phyloP scores from a whole-genome alignment of 352 stramenopile species.

The Blastocystis sp. region DNA sequence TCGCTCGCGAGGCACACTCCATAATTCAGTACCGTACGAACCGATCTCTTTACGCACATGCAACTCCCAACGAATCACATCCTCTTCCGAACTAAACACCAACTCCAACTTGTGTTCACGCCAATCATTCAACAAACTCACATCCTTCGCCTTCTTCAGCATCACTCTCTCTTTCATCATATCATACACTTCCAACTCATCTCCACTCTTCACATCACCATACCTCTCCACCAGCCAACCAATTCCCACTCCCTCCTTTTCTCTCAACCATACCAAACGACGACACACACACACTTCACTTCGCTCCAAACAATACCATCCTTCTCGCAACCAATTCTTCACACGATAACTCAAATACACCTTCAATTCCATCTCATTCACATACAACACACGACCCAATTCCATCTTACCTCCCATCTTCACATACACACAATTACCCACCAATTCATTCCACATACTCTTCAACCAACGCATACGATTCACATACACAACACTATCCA shows the following conservation, averaged over 20 bases:
- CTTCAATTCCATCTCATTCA: neutral
- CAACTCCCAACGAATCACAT: neutral
- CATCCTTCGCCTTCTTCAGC: neutral
- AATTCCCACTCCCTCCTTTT: neutral
- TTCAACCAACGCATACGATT: neutral
- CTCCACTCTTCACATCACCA: no score
- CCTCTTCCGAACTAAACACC: neutral
- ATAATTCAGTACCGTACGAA: neutral
- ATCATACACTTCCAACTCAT: neutral
- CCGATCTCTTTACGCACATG: neutral
- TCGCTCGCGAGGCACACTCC: neutral
- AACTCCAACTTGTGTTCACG: neutral
- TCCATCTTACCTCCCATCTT: neutral
- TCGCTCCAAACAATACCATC: neutral
- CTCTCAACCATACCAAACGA: neutral
- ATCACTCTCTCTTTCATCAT: neutral
- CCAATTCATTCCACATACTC: neutral
- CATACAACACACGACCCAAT: neutral
- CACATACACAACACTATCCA: neutral
- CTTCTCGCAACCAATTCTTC: neutral
- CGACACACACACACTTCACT: neutral
- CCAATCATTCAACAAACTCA: neutral
- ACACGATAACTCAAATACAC: neutral
- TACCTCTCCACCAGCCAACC: neutral
- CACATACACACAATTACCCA: neutral